phyloP scores from a whole-genome alignment of 257 asterid species.

The Voacanga thouarsii region DNA sequence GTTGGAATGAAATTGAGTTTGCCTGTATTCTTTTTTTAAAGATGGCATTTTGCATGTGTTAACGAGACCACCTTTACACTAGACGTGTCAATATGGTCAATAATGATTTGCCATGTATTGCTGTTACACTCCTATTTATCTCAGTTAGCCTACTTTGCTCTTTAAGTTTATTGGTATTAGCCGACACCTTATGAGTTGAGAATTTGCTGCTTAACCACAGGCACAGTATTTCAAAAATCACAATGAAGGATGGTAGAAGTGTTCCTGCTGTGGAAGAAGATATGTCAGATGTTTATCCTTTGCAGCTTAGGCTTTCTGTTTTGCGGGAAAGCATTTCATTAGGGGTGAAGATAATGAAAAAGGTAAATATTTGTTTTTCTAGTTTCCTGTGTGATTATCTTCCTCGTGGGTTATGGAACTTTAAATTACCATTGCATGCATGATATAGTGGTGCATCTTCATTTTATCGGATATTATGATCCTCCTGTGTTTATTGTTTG shows the following conservation, averaged over 20 bases:
- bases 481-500: background rate
- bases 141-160: constrained; percentile 3
- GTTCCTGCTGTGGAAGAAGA: constrained; percentile 67
- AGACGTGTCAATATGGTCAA: background rate
- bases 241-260: constrained; percentile 51
- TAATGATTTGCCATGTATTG: background rate
- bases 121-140: background rate
- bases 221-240: constrained; percentile 76
- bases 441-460: background rate
- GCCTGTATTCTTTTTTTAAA: background rate
- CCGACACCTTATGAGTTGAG: background rate
- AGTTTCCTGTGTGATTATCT: constrained; percentile 12
- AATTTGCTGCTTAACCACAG: constrained; percentile 34
- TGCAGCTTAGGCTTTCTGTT: constrained; percentile 82
- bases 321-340: constrained; percentile 54
- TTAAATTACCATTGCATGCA: background rate
- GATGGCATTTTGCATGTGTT: background rate
- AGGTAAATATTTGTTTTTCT: constrained; percentile 45
- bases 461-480: background rate
- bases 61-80: background rate
- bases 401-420: background rate
- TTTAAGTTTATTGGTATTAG: constrained; percentile 5
- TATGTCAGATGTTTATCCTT: constrained; percentile 86
- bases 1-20: background rate
- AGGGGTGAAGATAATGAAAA: constrained; percentile 83